Base-by-base conservation (phyloP, 2,329 filamentous ascomycete genomes). In the Cladophialophora yegresii region DNA sequence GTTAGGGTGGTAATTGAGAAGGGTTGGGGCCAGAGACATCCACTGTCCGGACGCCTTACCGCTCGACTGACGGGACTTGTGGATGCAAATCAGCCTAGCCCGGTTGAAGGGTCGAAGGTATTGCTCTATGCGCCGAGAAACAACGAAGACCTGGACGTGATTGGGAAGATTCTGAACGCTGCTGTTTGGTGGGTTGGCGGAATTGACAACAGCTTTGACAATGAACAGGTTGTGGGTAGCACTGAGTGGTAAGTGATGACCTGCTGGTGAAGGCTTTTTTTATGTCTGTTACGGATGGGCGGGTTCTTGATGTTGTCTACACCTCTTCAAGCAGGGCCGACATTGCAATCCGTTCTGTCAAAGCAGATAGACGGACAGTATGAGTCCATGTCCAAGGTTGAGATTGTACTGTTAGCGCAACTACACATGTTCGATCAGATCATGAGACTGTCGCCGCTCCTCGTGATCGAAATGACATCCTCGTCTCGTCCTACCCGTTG, bases 11-110 rank as follows among this genome's bases (percentile, higher is more conserved):
- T 95, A 20, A 78, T 96, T 26, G 83, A 87, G 69, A 87, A 86
- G 67, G 90, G 91, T 1, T 96, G 92, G 91, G 92, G 89, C 0
- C 87, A 96, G 78, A 72, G 84, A 22, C 85, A 87, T 77, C 84
- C 84, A 4, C 70, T 79, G 12, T 66, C 66, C 4, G 65, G 57
- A 22, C 63, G 66, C 4, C 50, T 64, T 6, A 59, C 55, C 16
- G 61, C 64, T 40, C 65, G 66, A 47, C 16, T 66, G 22, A 47
- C 56, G 12, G 50, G 59, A 28, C 26, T 65, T 7, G 16, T 28
- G 13, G 47, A 43, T 13, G 33, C 26, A 9, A 40, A 26, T 10
- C 61, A 55, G 30, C 23, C 53, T 3, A 53, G 51, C 16, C 58
- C 45, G 0, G 53, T 59, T 16, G 43, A 59, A 7, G 58, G 49